A percentile compares a stretch with the other conserved stretches of the same genome.
These are phyloP conservation scores for Orychophragmus violaceus DNA, from an alignment of 345 rosid genomes.

Conservation along the genomic window DNA sequence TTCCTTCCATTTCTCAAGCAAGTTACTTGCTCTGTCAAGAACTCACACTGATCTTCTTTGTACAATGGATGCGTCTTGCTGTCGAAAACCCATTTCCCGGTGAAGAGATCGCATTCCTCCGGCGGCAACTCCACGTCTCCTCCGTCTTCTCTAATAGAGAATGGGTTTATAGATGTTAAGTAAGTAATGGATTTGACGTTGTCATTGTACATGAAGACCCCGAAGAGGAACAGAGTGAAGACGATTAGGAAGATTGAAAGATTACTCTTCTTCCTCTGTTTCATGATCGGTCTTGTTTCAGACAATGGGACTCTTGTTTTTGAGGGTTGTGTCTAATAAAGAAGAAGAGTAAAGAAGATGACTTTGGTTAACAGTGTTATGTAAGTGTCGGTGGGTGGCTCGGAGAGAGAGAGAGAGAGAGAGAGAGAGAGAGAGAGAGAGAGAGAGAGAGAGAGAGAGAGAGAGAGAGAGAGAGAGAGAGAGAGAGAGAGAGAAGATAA, in stretches of 20 bases:
- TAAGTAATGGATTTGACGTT: slow-evolving; percentile 60
- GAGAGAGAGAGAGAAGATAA: no score
- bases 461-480: no score
- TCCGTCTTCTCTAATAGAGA: slow-evolving; percentile 27
- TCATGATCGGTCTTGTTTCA: slow-evolving; percentile 45
- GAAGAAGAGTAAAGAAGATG: slow-evolving; percentile 8
- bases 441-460: no score
- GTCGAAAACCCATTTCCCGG: slow-evolving; percentile 77
- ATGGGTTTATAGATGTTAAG: slow-evolving; percentile 54
- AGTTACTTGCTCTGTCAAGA: slow-evolving; percentile 75
- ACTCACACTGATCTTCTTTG: slow-evolving; percentile 76
- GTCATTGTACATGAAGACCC: slow-evolving; percentile 59
- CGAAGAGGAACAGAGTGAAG: slow-evolving; percentile 57
- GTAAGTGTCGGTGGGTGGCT: slow-evolving; percentile 19
- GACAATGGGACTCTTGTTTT: slow-evolving; percentile 36
- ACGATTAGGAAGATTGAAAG: slow-evolving; percentile 57
- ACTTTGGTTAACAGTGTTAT: not conserved
- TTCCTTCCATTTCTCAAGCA: slow-evolving; percentile 89
- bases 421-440: not conserved
- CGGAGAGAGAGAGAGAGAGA: not conserved
- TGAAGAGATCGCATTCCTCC: slow-evolving; percentile 73
- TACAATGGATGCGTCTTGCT: slow-evolving; percentile 62
- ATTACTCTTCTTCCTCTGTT: slow-evolving; percentile 55
- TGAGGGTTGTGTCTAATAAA: slow-evolving; percentile 38
- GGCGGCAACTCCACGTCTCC: slow-evolving; percentile 67